Evolutionary conservation across 257 asterid genomes (phyloP).

Genomic region (Fraxinus cuspidata): DNA sequence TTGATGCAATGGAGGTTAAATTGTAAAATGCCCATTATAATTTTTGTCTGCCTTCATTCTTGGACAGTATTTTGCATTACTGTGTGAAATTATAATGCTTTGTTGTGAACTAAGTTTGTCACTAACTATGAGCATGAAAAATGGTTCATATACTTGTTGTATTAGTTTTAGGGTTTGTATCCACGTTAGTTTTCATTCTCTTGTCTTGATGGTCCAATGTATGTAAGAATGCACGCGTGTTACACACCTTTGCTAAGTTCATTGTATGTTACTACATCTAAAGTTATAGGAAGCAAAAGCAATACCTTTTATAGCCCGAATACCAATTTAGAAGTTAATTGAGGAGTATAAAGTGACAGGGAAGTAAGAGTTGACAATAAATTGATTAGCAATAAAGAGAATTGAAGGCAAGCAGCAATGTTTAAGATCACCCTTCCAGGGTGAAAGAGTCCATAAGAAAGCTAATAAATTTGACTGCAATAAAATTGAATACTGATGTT

Average conservation of each 20-base stretch:
- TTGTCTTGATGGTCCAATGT: not conserved
- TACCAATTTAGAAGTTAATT: not conserved
- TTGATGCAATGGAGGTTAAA: conserved; percentile 85
- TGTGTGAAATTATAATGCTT: not conserved
- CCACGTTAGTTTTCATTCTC: not conserved
- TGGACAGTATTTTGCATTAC: not conserved
- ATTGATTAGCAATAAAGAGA: not conserved
- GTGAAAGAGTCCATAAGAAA: not conserved
- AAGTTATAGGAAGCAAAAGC: conserved; percentile 2
- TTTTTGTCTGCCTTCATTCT: conserved; percentile 13
- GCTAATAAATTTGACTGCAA: not conserved
- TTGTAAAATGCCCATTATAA: conserved; percentile 14
- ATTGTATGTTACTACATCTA: not conserved
- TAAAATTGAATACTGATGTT: too few relatives aligned
- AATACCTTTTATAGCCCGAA: not conserved
- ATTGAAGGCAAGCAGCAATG: not conserved
- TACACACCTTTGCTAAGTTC: conserved; percentile 1
- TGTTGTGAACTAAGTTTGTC: not conserved
- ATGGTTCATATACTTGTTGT: not conserved
- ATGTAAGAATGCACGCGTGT: not conserved
- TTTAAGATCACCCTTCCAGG: not conserved
- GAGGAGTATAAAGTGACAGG: not conserved
- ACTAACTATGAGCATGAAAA: not conserved
- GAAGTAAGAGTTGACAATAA: not conserved
- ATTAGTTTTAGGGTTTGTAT: not conserved